These are phyloP conservation scores for Phialemoniopsis sp. DNA, from an alignment of 2,329 filamentous ascomycete genomes.

Conservation along the genomic window DNA sequence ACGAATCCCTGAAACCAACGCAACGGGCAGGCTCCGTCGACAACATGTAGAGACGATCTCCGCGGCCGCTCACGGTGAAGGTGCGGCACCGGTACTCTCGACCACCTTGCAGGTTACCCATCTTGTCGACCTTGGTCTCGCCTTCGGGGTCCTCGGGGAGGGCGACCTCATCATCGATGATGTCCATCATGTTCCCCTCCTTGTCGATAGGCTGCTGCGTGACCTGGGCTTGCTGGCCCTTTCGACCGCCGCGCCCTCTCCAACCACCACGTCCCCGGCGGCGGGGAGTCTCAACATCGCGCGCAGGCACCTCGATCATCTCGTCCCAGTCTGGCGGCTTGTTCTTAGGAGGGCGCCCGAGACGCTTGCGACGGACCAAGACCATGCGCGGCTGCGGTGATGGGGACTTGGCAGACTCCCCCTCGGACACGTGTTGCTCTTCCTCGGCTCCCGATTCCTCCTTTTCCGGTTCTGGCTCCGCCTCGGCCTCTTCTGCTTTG, in stretches of 20 bases:
- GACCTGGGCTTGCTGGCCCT: slow-evolving; percentile 61
- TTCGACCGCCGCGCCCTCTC: slow-evolving; percentile 61
- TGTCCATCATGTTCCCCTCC: slow-evolving; percentile 86
- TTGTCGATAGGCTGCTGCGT: slow-evolving; percentile 88
- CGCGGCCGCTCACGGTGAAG: slow-evolving; percentile 83
- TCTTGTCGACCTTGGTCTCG: slow-evolving; percentile 88
- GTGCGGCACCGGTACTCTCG: slow-evolving; percentile 94
- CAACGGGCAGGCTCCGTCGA: slow-evolving; percentile 96
- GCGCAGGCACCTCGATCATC: slow-evolving; percentile 50
- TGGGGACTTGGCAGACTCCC: slow-evolving; percentile 42
- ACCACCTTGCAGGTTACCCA: slow-evolving; percentile 75
- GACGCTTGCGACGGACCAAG: slow-evolving; percentile 68
- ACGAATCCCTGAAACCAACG: slow-evolving; percentile 95
- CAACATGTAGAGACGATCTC: slow-evolving; percentile 90
- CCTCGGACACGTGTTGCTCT: slow-evolving; percentile 23
- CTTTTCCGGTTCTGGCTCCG: slow-evolving; percentile 46
- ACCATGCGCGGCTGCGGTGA: slow-evolving; percentile 51
- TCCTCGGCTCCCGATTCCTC: slow-evolving; percentile 26
- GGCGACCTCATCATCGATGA: slow-evolving; percentile 86
- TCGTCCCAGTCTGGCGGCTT: slow-evolving; percentile 74
- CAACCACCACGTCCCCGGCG: slow-evolving; percentile 68
- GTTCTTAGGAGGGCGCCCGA: slow-evolving; percentile 86
- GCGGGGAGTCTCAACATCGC: slow-evolving; percentile 51
- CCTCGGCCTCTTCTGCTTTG: slow-evolving; percentile 42
- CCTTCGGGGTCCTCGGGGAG: slow-evolving; percentile 84